Evolutionary conservation across 148 eudicot genomes (phyloP).

Genomic region (Simmondsia chinensis): DNA sequence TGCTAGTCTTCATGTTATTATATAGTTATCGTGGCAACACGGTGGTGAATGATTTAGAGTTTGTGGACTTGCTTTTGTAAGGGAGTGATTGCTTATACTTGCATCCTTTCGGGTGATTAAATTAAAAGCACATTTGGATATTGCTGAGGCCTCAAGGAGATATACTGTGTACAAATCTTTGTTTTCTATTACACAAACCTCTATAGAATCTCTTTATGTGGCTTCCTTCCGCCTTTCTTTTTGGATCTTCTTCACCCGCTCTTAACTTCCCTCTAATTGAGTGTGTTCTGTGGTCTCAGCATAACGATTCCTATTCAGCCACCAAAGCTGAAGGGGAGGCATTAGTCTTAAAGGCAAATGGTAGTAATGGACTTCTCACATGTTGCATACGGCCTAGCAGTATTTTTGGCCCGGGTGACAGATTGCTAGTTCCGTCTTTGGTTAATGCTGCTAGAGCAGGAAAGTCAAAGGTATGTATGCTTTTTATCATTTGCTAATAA

Average conservation of each 20-base stretch:
- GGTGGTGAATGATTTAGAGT: no score
- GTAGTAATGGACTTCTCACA: constrained; percentile 75
- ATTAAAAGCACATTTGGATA: no score
- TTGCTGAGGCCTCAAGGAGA: no score
- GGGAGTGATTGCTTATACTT: no score
- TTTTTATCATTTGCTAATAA: not conserved
- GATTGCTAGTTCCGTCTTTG: constrained; percentile 80
- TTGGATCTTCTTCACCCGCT: no score
- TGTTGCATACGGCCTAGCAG: constrained; percentile 95
- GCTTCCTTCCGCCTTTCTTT: not conserved
- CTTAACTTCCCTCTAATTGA: not conserved
- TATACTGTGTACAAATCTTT: no score
- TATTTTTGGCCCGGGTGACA: constrained; percentile 97
- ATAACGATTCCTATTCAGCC: constrained; percentile 83
- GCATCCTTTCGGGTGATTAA: no score
- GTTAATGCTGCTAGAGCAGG: constrained; percentile 93
- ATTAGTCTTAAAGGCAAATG: constrained; percentile 77
- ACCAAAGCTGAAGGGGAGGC: constrained; percentile 96
- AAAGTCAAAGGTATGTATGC: constrained; percentile 59
- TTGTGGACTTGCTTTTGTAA: no score
- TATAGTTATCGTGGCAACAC: no score
- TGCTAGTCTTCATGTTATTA: no score
- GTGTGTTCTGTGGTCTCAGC: constrained; percentile 23
- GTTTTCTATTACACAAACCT: no score
- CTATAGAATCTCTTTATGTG: no score